Conservation (phyloP, 148 eudicot species). For the Spergularia marina region DNA sequence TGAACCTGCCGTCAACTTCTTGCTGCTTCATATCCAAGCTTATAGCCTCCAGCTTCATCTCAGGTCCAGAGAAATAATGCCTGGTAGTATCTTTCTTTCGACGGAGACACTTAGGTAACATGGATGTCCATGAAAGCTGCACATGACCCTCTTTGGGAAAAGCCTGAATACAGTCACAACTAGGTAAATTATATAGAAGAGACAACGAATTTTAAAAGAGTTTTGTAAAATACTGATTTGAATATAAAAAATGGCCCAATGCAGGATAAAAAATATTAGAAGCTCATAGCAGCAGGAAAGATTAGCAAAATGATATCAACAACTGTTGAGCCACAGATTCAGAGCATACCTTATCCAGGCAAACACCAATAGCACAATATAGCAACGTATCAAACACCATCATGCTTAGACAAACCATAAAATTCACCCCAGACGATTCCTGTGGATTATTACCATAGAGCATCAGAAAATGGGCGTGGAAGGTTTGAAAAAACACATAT, state of each 20-base stretch:
- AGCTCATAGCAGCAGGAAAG: conserved; percentile 2
- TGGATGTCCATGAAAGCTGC: conserved; percentile 45
- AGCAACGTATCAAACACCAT: conserved; percentile 77
- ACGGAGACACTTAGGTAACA: conserved; percentile 43
- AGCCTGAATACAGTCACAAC: conserved; percentile 42
- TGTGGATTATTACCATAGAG: conserved; percentile 28
- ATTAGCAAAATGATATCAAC: background rate
- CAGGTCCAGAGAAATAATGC: conserved; percentile 32
- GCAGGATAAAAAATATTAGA: background rate
- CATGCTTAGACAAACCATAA: conserved; percentile 83
- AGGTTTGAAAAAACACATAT: background rate
- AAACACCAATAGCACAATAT: conserved; percentile 74
- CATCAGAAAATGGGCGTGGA: conserved; percentile 1
- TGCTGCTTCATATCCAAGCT: conserved; percentile 99
- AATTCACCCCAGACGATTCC: conserved; percentile 91
- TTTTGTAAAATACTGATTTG: background rate
- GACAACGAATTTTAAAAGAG: background rate
- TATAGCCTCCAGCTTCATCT: conserved; percentile 57
- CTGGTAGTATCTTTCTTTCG: conserved; percentile 36
- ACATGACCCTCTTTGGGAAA: conserved; percentile 56
- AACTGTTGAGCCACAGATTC: background rate
- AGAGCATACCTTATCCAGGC: conserved; percentile 77
- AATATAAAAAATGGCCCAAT: background rate
- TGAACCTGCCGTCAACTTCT: conserved; percentile 80
- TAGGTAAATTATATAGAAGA: background rate